A percentile compares a stretch with the other conserved stretches of the same genome.
These are phyloP conservation scores for Debaryomyces tyrocola DNA, from an alignment of 805 yeast species.

Conservation along the genomic window DNA sequence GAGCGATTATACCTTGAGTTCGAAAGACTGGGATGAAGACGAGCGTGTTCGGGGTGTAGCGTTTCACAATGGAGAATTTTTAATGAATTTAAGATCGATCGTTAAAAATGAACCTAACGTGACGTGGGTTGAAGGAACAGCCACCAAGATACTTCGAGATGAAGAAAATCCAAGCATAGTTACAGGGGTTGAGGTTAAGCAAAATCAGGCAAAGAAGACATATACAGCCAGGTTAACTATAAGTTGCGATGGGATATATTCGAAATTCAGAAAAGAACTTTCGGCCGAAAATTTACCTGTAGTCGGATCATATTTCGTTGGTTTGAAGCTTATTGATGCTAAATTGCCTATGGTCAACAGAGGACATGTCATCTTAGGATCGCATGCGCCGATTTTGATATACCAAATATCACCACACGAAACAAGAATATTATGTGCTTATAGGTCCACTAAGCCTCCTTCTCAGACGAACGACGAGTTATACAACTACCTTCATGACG, in stretches of 20 bases:
- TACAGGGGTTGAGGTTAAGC: constrained; percentile 71
- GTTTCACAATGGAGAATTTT: constrained; percentile 90
- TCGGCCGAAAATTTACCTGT: constrained; percentile 60
- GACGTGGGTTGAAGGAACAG: constrained; percentile 80
- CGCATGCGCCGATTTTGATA: constrained; percentile 82
- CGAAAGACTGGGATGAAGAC: constrained; percentile 56
- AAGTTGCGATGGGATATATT: constrained; percentile 91
- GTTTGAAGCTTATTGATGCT: constrained; percentile 73
- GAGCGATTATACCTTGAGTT: constrained; percentile 48
- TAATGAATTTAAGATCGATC: constrained; percentile 71
- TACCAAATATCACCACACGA: constrained; percentile 84
- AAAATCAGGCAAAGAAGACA: constrained; percentile 39
- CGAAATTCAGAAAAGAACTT: constrained; percentile 81
- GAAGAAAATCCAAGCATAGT: constrained; percentile 50
- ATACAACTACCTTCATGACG: constrained; percentile 54
- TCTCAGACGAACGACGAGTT: constrained; percentile 56
- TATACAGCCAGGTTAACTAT: constrained; percentile 66
- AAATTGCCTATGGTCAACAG: constrained; percentile 69
- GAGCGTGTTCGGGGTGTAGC: constrained; percentile 73
- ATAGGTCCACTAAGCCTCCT: constrained; percentile 73
- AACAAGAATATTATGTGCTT: constrained; percentile 88
- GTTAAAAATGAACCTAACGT: constrained; percentile 72
- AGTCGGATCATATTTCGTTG: constrained; percentile 84
- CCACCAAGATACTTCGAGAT: constrained; percentile 61
- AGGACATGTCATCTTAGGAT: constrained; percentile 89